Evolutionary conservation across 768 basidiomycete species (phyloP).

Genomic region (Xerocomellus intermedius): DNA sequence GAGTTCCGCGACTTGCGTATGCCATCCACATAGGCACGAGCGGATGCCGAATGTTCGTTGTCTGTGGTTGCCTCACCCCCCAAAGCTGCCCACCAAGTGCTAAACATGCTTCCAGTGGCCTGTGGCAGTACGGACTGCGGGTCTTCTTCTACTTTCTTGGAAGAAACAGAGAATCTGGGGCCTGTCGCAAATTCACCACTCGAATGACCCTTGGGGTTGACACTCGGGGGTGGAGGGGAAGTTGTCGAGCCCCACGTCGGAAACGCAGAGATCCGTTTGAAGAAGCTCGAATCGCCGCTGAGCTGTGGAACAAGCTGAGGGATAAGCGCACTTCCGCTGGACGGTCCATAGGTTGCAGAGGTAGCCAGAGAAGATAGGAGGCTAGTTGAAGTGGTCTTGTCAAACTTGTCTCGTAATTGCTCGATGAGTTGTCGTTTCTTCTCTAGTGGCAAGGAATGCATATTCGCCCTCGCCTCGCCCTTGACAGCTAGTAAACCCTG

Average conservation of each 20-base stretch:
- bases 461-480: conserved; percentile 60
- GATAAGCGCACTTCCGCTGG: conserved; percentile 52
- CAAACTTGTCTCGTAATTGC: conserved; percentile 44
- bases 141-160: conserved; percentile 29
- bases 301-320: conserved; percentile 71
- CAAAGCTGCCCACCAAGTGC: conserved; percentile 72
- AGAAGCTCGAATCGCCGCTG: conserved; percentile 66
- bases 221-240: conserved; percentile 34
- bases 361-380: conserved; percentile 33
- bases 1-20: conserved; percentile 53
- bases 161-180: conserved; percentile 23
- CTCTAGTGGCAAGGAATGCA: conserved; percentile 58
- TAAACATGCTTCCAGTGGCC: conserved; percentile 73
- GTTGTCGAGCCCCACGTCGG: conserved; percentile 52
- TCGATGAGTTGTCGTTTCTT: conserved; percentile 68
- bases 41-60: conserved; percentile 45
- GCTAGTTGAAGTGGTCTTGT: conserved; percentile 32
- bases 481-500: conserved; percentile 76
- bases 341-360: conserved; percentile 57
- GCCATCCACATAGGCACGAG: conserved; percentile 62
- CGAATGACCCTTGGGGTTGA: conserved; percentile 33
- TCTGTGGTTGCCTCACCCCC: conserved; percentile 44
- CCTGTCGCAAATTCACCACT: conserved; percentile 39
- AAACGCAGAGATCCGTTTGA: conserved; percentile 64
- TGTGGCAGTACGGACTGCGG: conserved; percentile 55